Conservation (phyloP, 2,329 filamentous ascomycete genomes). For the Stemphylium beticola region DNA sequence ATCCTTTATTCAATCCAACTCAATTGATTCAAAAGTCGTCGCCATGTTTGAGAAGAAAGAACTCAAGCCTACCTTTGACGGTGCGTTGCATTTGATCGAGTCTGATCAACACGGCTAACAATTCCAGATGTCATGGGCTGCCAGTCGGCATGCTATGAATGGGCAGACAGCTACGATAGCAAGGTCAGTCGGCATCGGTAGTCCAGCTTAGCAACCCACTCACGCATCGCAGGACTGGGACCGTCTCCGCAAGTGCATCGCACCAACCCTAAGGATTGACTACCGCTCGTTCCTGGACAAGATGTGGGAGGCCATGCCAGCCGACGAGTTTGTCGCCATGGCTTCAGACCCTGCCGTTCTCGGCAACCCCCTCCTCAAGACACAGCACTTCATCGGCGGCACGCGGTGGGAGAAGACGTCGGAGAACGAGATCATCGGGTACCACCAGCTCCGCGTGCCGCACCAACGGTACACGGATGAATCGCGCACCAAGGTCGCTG, state of each 20-base stretch:
- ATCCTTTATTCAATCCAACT: neutral
- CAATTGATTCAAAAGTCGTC: slow-evolving; percentile 1
- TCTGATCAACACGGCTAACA: slow-evolving; percentile 20
- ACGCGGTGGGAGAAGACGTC: slow-evolving; percentile 59
- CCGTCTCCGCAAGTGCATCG: slow-evolving; percentile 65
- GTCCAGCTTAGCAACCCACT: neutral
- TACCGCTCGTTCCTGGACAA: slow-evolving; percentile 66
- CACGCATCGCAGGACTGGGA: slow-evolving; percentile 59
- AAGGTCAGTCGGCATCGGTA: slow-evolving; percentile 50
- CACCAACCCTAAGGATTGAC: slow-evolving; percentile 70
- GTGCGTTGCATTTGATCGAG: slow-evolving; percentile 24
- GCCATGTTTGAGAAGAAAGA: slow-evolving; percentile 40
- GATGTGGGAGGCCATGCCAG: slow-evolving; percentile 63
- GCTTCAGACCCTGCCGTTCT: slow-evolving; percentile 60
- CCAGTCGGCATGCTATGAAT: slow-evolving; percentile 62
- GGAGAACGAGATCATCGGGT: slow-evolving; percentile 58
- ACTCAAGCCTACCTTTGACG: slow-evolving; percentile 45
- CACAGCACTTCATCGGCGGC: slow-evolving; percentile 64
- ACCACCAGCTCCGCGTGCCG: slow-evolving; percentile 65
- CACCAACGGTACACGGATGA: slow-evolving; percentile 63
- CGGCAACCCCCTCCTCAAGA: slow-evolving; percentile 61
- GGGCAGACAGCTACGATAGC: slow-evolving; percentile 70
- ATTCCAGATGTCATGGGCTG: slow-evolving; percentile 57
- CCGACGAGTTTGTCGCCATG: slow-evolving; percentile 60
- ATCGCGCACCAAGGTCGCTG: slow-evolving; percentile 53